These are phyloP conservation scores for Aureobasidium vineae DNA, from an alignment of 2,329 filamentous ascomycete genomes.

Conservation along the genomic window DNA sequence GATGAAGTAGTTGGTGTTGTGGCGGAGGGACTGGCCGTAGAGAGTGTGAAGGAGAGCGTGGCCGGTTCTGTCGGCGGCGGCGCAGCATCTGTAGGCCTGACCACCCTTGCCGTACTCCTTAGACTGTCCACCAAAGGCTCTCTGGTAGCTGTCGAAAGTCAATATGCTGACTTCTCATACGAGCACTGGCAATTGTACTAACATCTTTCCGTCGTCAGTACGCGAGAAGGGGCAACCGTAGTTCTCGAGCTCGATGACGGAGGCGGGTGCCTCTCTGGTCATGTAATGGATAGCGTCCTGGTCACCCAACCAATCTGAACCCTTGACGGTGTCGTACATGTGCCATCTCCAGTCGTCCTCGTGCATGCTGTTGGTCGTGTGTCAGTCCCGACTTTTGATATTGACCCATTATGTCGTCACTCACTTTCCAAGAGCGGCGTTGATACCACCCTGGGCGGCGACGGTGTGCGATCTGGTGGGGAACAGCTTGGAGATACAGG, in stretches of 20 bases:
- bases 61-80: slow-evolving; percentile 92
- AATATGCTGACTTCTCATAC: background rate
- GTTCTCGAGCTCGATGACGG: slow-evolving; percentile 92
- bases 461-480: slow-evolving; percentile 83
- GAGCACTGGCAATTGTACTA: background rate
- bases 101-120: slow-evolving; percentile 95
- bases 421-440: slow-evolving; percentile 76
- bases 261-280: slow-evolving; percentile 89
- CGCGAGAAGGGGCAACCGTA: slow-evolving; percentile 96
- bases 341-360: slow-evolving; percentile 99
- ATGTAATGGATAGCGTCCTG: slow-evolving; percentile 99
- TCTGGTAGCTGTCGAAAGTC: slow-evolving; percentile 69
- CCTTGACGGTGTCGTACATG: slow-evolving; percentile 99
- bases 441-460: slow-evolving; percentile 74
- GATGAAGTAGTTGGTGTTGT: slow-evolving; percentile 99
- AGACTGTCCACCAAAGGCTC: slow-evolving; percentile 96
- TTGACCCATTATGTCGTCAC: slow-evolving; percentile 30
- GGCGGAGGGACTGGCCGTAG: slow-evolving; percentile 92
- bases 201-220: slow-evolving; percentile 91
- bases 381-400: slow-evolving; percentile 24
- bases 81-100: slow-evolving; percentile 96
- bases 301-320: slow-evolving; percentile 95
- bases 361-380: slow-evolving; percentile 65
- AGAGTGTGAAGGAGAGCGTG: slow-evolving; percentile 98
- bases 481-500: slow-evolving; percentile 83